Conservation (phyloP, 345 rosid genomes). For the Arabidopsis arenosa region DNA sequence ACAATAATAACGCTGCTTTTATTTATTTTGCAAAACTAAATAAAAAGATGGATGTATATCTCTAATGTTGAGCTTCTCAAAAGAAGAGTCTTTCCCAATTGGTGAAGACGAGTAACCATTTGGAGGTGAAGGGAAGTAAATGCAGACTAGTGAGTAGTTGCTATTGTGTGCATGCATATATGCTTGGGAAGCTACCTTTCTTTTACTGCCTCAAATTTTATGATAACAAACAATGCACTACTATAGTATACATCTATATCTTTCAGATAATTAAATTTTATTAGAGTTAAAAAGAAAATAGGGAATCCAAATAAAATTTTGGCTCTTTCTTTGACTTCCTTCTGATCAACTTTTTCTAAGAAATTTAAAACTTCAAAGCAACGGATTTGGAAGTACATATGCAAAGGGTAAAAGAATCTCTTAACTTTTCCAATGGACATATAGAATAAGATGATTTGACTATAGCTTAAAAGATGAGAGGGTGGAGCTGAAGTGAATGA, state of each 20-base stretch:
- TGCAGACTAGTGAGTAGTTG: conserved; percentile 21
- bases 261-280: neutral
- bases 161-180: conserved; percentile 19
- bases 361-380: no score
- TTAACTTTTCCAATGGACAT: no score
- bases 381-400: no score
- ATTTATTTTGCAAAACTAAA: neutral
- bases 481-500: conserved; percentile 21
- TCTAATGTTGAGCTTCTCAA: conserved; percentile 17
- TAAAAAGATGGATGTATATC: no score
- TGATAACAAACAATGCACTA: neutral
- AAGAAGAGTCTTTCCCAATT: conserved; percentile 25
- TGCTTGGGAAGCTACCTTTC: conserved; percentile 24
- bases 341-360: no score
- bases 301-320: neutral
- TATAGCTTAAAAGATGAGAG: neutral
- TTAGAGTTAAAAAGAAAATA: neutral
- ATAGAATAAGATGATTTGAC: neutral
- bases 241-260: neutral
- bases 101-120: conserved; percentile 12
- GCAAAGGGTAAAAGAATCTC: no score
- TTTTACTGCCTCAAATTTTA: conserved; percentile 6
- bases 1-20: neutral
- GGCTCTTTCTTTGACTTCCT: no score
- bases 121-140: conserved; percentile 24